phyloP scores from a whole-genome alignment of 768 basidiomycete species.

The Boletus subparvulus region DNA sequence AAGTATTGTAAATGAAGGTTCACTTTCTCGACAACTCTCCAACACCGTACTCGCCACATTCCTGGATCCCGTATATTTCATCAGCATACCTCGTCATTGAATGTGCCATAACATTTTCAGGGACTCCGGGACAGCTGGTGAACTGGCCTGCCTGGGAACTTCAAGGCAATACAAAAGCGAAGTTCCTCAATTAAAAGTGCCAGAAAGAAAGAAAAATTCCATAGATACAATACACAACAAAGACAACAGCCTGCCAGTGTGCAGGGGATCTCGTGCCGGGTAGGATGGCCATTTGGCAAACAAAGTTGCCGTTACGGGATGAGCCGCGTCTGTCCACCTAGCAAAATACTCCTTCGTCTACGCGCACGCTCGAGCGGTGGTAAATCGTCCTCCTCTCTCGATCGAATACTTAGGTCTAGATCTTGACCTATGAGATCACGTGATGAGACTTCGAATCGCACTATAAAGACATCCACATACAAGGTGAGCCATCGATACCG shows the following conservation, averaged over 20 bases:
- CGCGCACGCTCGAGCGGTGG: constrained; percentile 71
- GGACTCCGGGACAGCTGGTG: no score
- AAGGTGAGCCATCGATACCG: constrained; percentile 15
- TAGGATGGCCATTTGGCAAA: neutral
- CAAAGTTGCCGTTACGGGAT: constrained; percentile 3
- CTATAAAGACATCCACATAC: constrained; percentile 16
- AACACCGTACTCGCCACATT: no score
- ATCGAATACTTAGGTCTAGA: constrained; percentile 22
- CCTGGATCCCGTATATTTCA: no score
- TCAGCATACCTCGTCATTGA: no score
- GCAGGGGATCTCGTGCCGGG: neutral
- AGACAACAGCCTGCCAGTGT: neutral
- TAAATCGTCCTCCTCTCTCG: constrained; percentile 54
- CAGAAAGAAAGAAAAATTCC: neutral
- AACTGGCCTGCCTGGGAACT: no score
- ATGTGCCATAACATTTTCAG: no score
- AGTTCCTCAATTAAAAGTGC: neutral
- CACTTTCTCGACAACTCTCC: no score
- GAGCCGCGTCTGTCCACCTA: constrained; percentile 32
- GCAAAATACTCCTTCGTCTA: constrained; percentile 43
- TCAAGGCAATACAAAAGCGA: no score
- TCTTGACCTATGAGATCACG: constrained; percentile 19
- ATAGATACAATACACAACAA: constrained; percentile 6
- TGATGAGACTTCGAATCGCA: constrained; percentile 9
- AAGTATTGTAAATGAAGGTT: no score